phyloP scores from a whole-genome alignment of 495 filamentous ascomycete genomes.

The Collariella sp. region DNA sequence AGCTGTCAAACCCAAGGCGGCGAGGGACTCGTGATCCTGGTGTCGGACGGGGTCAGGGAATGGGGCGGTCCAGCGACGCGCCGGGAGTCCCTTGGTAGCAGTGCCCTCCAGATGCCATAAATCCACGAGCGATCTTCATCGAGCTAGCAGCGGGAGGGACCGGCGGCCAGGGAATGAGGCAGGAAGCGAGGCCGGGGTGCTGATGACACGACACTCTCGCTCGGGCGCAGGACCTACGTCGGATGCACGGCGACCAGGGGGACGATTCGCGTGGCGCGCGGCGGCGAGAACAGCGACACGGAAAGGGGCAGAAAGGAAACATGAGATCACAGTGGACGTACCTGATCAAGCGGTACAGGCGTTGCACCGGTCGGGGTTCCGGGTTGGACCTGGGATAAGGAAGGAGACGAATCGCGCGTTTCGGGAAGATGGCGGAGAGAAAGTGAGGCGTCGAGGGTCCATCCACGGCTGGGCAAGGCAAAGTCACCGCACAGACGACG shows the following conservation, averaged over 20 bases:
- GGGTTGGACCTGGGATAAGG: background rate
- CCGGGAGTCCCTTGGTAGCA: slow-evolving; percentile 6
- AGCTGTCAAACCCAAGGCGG: slow-evolving; percentile 10
- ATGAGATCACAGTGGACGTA: background rate
- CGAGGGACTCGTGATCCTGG: slow-evolving; percentile 12
- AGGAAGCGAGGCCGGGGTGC: slow-evolving; percentile 2
- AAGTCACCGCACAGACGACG: slow-evolving; percentile 1
- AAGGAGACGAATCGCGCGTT: background rate
- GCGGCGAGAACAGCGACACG: background rate
- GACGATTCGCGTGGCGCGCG: background rate
- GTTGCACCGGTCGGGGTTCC: background rate
- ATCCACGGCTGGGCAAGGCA: background rate
- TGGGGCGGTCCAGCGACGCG: slow-evolving; percentile 10
- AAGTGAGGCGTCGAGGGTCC: background rate
- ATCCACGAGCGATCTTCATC: background rate
- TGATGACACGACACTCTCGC: background rate
- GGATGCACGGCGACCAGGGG: slow-evolving; percentile 2
- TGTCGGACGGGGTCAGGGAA: slow-evolving; percentile 13
- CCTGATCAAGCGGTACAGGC: background rate
- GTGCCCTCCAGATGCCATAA: background rate
- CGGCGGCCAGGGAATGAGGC: background rate
- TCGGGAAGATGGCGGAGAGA: background rate
- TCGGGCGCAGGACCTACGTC: background rate
- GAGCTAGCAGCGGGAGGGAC: background rate
- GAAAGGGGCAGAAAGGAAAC: background rate